These are phyloP conservation scores for Angomonas deanei DNA, from an alignment of 208 protist species.

Conservation along the genomic window DNA sequence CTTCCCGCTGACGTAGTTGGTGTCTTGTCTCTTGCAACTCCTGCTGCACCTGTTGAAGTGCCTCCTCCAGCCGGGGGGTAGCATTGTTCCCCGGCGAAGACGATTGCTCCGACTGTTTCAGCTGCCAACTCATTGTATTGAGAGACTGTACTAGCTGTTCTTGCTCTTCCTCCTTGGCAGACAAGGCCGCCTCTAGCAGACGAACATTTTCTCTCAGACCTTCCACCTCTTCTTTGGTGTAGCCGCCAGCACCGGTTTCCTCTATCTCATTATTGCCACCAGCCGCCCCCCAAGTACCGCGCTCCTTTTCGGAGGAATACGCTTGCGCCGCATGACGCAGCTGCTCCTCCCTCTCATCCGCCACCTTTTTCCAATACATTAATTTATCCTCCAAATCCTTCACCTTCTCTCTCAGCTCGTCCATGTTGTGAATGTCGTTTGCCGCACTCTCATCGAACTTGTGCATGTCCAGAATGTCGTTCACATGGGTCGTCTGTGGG, in stretches of 20 bases:
- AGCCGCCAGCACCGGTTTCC: neutral
- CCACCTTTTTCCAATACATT: slow-evolving; percentile 14
- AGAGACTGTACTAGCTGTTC: slow-evolving; percentile 48
- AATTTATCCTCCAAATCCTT: neutral
- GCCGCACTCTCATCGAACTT: neutral
- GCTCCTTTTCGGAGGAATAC: neutral
- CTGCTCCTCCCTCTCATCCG: slow-evolving; percentile 13
- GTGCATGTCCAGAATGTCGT: neutral
- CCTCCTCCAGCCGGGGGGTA: neutral
- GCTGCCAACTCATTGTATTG: slow-evolving; percentile 65
- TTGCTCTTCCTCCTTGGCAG: slow-evolving; percentile 62
- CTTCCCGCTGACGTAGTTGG: neutral
- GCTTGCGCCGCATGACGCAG: slow-evolving; percentile 9
- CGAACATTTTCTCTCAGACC: slow-evolving; percentile 36
- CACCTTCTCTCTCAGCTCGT: neutral
- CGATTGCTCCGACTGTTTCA: slow-evolving; percentile 9
- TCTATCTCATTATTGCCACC: too few relatives aligned
- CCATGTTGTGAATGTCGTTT: neutral
- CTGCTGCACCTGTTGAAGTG: neutral
- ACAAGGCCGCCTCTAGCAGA: slow-evolving; percentile 60
- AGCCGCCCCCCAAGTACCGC: neutral
- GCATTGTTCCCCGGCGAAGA: neutral
- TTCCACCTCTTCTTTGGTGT: slow-evolving; percentile 9
- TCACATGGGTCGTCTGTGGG: neutral
- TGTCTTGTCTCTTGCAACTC: neutral